Evolutionary conservation across 441 rosid species (phyloP), one percentile per base, ranked within the genome.

Genomic region (Gossypium schwendimanii): DNA sequence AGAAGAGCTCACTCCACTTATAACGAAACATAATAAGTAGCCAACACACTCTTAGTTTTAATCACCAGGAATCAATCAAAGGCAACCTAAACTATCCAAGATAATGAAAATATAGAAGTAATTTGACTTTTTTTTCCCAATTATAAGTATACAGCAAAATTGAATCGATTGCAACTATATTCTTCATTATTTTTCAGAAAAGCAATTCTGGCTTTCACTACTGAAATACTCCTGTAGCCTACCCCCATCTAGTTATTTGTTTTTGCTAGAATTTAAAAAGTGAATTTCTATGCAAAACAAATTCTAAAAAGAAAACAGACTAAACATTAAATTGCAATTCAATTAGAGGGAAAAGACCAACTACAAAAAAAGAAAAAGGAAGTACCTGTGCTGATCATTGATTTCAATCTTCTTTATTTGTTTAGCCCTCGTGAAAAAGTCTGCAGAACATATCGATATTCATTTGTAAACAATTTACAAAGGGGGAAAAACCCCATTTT

Each of bases 351-450:
- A 21, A 64, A 64, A 12, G 20, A 21, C 31, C 36, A 65, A 64
- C 33, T 21, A 39, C 18, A 6, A 1, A 61, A 31, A 58, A 58
- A 28, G 3, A 23, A 69, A 5, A 44, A 36, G 11, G 17, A 55
- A 7, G 47, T 59, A 91, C 99, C 96, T 95, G 81, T 90, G 99
- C 69, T 87, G 88, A 80, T 95, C 99, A 85, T 66, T 88, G 39
- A 86, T 70, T 81, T 86, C 92, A 67, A 93, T 90, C 74, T 80
- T 87, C 89, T 90, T 80, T 49, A 82, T 76, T 74, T 83, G 94
- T 81, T 95, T 95, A 1, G 98, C 88, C 77, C 94, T 84, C 8
- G 95, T 91, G 77, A 93, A 84, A 73, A 93, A 91, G 73, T 76
- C 98, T 95, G 83, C 74, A 82, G 0, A 68, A 31, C 41, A 73